These are phyloP conservation scores for Penicillium brevicompactum DNA, from an alignment of 2,329 filamentous ascomycete genomes.

Conservation along the genomic window DNA sequence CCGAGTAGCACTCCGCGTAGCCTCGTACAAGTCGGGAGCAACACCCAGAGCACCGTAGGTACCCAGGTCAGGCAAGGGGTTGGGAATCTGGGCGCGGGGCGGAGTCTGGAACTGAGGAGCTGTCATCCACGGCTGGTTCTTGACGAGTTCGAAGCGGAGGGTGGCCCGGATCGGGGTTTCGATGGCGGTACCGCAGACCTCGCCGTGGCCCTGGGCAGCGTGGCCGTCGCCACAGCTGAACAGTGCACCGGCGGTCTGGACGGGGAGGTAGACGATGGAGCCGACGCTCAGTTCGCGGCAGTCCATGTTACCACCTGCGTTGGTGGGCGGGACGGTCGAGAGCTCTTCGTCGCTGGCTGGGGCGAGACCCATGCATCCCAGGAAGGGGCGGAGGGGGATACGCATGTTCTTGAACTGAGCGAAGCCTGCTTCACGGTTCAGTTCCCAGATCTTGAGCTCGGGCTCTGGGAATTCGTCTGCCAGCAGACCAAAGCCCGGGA, in stretches of 20 bases:
- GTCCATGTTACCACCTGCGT: slow-evolving; percentile 59
- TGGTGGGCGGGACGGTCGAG: slow-evolving; percentile 54
- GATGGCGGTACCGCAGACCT: slow-evolving; percentile 60
- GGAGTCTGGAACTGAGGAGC: slow-evolving; percentile 53
- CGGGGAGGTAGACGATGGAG: slow-evolving; percentile 52
- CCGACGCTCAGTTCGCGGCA: slow-evolving; percentile 54
- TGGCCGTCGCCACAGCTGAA: slow-evolving; percentile 60
- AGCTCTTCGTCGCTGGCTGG: slow-evolving; percentile 49
- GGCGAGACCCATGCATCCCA: slow-evolving; percentile 57
- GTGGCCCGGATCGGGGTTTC: slow-evolving; percentile 56
- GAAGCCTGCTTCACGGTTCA: slow-evolving; percentile 42
- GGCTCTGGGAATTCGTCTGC: slow-evolving; percentile 51
- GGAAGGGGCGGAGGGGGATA: slow-evolving; percentile 54
- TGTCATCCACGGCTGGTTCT: slow-evolving; percentile 49
- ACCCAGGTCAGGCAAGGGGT: slow-evolving; percentile 35
- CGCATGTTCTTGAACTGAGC: slow-evolving; percentile 52
- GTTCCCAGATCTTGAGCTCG: slow-evolving; percentile 53
- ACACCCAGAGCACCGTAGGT: slow-evolving; percentile 54
- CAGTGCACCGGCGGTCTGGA: slow-evolving; percentile 53
- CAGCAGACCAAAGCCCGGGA: slow-evolving; percentile 55
- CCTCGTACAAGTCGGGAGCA: slow-evolving; percentile 51
- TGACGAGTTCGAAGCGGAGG: slow-evolving; percentile 52
- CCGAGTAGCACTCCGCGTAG: slow-evolving; percentile 51
- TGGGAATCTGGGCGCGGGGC: slow-evolving; percentile 25
- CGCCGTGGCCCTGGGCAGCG: slow-evolving; percentile 57